Percentiles rank a stretch among this genome's conserved stretches.
These are phyloP conservation scores for Spizellomyces sp. DNA, from an alignment of 192 early-diverging fungal species.

Conservation along the genomic window DNA sequence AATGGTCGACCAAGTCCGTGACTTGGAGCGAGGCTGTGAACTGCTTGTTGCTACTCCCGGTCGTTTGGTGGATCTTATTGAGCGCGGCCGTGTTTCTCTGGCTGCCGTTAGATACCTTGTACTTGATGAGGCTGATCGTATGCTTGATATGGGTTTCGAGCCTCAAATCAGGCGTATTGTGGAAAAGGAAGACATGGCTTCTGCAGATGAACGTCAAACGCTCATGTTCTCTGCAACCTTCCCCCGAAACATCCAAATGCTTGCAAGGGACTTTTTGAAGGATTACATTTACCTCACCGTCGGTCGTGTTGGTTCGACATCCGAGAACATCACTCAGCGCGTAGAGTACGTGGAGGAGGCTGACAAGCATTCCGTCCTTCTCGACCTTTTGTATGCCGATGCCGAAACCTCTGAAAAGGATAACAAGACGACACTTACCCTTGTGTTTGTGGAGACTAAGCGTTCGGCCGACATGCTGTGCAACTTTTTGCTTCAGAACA, in stretches of 20 bases:
- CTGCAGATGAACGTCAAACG: conserved; percentile 69
- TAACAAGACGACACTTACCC: conserved; percentile 64
- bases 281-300: conserved; percentile 80
- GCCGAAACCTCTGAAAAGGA: conserved; percentile 45
- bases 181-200: conserved; percentile 71
- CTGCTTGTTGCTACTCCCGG: conserved; percentile 94
- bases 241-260: conserved; percentile 85
- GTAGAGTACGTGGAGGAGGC: conserved; percentile 92
- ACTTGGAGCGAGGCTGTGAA: conserved; percentile 91
- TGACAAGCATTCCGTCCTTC: conserved; percentile 87
- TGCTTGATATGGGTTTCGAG: conserved; percentile 98
- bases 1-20: conserved; percentile 83
- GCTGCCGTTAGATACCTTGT: conserved; percentile 70
- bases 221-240: conserved; percentile 99
- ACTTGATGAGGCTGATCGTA: conserved; percentile 60
- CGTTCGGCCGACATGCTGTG: conserved; percentile 87
- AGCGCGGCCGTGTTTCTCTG: conserved; percentile 77
- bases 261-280: conserved; percentile 90
- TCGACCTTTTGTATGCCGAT: conserved; percentile 72
- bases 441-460: conserved; percentile 98
- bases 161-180: conserved; percentile 88
- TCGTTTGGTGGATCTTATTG: conserved; percentile 86
- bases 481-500: conserved; percentile 72
- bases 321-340: conserved; percentile 94
- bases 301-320: conserved; percentile 90